These are phyloP conservation scores for Kuraishia borneana DNA, from an alignment of 805 yeast species.

Conservation along the genomic window DNA sequence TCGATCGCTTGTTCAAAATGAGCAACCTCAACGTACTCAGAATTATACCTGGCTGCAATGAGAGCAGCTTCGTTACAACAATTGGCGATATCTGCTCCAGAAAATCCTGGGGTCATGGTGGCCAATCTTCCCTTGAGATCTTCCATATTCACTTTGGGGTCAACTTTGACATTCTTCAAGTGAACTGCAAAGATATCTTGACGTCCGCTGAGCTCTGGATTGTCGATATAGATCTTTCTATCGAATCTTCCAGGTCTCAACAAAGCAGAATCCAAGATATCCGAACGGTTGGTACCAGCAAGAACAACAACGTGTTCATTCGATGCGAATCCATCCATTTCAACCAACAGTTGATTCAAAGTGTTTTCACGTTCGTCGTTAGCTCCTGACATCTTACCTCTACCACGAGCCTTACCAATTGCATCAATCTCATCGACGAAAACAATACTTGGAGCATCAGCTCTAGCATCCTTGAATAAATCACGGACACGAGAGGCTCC, in stretches of 20 bases:
- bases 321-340: slow-evolving; percentile 91
- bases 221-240: slow-evolving; percentile 76
- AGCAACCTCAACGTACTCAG: slow-evolving; percentile 43
- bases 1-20: slow-evolving; percentile 93
- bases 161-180: slow-evolving; percentile 45
- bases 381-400: slow-evolving; percentile 66
- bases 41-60: slow-evolving; percentile 76
- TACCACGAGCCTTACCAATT: slow-evolving; percentile 74
- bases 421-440: slow-evolving; percentile 96
- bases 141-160: slow-evolving; percentile 33
- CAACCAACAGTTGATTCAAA: slow-evolving; percentile 82
- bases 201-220: slow-evolving; percentile 84
- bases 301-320: slow-evolving; percentile 85
- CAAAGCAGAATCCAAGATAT: slow-evolving; percentile 79
- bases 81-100: slow-evolving; percentile 95
- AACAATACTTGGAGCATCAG: slow-evolving; percentile 81
- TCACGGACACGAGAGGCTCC: slow-evolving; percentile 95
- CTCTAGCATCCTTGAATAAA: slow-evolving; percentile 79
- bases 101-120: slow-evolving; percentile 88
- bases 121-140: slow-evolving; percentile 75
- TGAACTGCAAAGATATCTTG: slow-evolving; percentile 80
- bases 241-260: slow-evolving; percentile 94
- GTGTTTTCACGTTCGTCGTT: slow-evolving; percentile 94
- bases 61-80: slow-evolving; percentile 92
- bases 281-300: slow-evolving; percentile 93